A percentile compares a stretch with the other conserved stretches of the same genome.
Evolutionary conservation across 208 protist species (phyloP).

Genomic region (Leishmania turanica): DNA sequence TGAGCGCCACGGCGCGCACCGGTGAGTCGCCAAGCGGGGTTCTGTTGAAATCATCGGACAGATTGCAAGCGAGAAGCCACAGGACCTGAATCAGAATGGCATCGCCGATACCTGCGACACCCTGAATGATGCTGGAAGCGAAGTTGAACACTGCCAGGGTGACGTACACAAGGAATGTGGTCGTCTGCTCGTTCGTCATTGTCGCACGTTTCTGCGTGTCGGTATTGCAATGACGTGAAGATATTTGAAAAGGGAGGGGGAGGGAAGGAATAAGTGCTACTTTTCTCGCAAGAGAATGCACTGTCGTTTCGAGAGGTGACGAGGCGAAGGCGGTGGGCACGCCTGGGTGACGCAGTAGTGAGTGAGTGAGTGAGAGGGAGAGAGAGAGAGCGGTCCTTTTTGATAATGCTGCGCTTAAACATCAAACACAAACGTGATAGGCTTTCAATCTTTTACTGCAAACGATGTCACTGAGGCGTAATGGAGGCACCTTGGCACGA

Average conservation of each 20-base stretch:
- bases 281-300: background rate
- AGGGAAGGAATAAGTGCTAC: background rate
- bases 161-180: slow-evolving; percentile 34
- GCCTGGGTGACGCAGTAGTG: background rate
- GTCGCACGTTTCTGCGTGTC: background rate
- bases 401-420: background rate
- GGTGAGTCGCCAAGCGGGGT: slow-evolving; percentile 48
- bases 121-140: slow-evolving; percentile 50
- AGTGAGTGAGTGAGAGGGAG: background rate
- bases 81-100: slow-evolving; percentile 62
- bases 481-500: background rate
- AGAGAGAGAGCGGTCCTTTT: background rate
- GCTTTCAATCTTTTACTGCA: background rate
- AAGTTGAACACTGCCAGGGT: slow-evolving; percentile 53
- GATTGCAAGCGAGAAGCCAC: slow-evolving; percentile 39
- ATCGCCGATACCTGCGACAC: slow-evolving; percentile 62
- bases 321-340: background rate
- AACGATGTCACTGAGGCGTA: background rate
- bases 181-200: slow-evolving; percentile 7
- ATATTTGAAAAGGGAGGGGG: background rate
- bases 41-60: slow-evolving; percentile 31
- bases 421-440: background rate
- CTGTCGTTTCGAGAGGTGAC: background rate
- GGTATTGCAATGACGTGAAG: background rate
- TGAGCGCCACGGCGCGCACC: slow-evolving; percentile 45